phyloP scores from a whole-genome alignment of 176 grass and related monocot species.

The Musa schizocarpa region DNA sequence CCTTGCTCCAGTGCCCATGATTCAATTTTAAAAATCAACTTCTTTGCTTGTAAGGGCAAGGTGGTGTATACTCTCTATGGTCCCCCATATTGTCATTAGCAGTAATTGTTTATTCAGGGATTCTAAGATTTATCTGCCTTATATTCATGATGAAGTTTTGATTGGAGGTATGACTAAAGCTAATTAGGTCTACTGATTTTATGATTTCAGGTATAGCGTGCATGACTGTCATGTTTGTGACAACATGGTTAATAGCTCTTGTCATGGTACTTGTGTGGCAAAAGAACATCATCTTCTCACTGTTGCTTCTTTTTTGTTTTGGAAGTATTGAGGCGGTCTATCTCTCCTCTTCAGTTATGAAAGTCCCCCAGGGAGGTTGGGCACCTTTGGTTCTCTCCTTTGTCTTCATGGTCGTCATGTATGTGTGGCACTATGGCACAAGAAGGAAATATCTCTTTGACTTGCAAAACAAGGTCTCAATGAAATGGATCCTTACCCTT shows the following conservation, averaged over 20 bases:
- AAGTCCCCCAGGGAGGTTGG: conserved; percentile 95
- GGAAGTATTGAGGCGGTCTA: conserved; percentile 69
- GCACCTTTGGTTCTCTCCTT: conserved; percentile 65
- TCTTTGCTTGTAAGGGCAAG: too few species aligned
- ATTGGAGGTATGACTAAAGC: neutral
- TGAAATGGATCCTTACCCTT: conserved; percentile 77
- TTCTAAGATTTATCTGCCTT: neutral
- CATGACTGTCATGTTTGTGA: conserved; percentile 94
- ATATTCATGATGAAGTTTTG: neutral
- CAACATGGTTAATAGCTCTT: conserved; percentile 76
- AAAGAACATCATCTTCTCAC: conserved; percentile 42
- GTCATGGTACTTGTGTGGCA: conserved; percentile 85
- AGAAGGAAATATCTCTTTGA: conserved; percentile 72
- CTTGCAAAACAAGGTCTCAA: conserved; percentile 94
- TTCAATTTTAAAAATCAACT: too few species aligned
- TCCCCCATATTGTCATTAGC: neutral
- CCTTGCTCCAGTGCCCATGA: too few species aligned
- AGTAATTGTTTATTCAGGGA: neutral
- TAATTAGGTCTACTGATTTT: neutral
- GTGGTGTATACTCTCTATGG: too few species aligned
- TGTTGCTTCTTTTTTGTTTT: conserved; percentile 68
- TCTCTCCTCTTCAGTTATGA: conserved; percentile 87
- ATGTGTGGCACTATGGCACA: conserved; percentile 82
- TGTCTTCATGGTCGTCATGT: conserved; percentile 87
- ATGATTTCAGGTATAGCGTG: conserved; percentile 78